Conservation (phyloP, 2,329 filamentous ascomycete genomes). For the Aspergillus thermomutatus region DNA sequence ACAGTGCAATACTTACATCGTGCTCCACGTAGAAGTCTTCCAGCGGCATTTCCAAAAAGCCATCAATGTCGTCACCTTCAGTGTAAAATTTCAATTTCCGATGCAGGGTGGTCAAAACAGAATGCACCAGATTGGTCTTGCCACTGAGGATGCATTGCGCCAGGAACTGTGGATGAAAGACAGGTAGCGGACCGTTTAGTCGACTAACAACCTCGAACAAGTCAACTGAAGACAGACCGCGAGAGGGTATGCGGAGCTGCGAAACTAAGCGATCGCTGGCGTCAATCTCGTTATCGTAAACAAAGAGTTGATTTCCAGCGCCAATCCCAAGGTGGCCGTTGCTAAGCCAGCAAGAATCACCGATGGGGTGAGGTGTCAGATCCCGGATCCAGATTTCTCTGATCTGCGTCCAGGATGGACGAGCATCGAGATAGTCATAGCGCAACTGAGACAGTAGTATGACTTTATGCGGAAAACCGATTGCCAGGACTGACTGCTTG, state of each 20-base stretch:
- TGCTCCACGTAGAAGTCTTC: slow-evolving; percentile 48
- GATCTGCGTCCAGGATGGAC: slow-evolving; percentile 84
- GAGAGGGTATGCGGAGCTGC: slow-evolving; percentile 50
- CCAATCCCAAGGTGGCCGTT: slow-evolving; percentile 83
- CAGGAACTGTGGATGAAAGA: slow-evolving; percentile 90
- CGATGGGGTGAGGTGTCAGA: slow-evolving; percentile 83
- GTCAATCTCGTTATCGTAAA: slow-evolving; percentile 74
- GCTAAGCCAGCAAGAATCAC: slow-evolving; percentile 86
- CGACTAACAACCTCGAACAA: slow-evolving; percentile 78
- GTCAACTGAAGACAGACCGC: slow-evolving; percentile 55
- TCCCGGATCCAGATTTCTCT: slow-evolving; percentile 77
- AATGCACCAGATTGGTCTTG: slow-evolving; percentile 68
- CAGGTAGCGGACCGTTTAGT: slow-evolving; percentile 80
- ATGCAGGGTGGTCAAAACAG: slow-evolving; percentile 68
- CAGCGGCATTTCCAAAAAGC: slow-evolving; percentile 62
- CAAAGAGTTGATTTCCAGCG: slow-evolving; percentile 85
- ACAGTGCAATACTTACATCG: slow-evolving; percentile 35
- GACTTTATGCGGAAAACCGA: slow-evolving; percentile 87
- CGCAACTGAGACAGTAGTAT: slow-evolving; percentile 80
- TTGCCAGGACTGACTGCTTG: slow-evolving; percentile 80
- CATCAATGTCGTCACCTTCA: slow-evolving; percentile 75
- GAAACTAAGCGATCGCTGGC: slow-evolving; percentile 59
- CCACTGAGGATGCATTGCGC: slow-evolving; percentile 82
- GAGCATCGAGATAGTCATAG: slow-evolving; percentile 85
- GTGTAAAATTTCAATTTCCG: slow-evolving; percentile 77